Base-by-base conservation (phyloP, 768 basidiomycete genomes). In the Exidia glandulosa region DNA sequence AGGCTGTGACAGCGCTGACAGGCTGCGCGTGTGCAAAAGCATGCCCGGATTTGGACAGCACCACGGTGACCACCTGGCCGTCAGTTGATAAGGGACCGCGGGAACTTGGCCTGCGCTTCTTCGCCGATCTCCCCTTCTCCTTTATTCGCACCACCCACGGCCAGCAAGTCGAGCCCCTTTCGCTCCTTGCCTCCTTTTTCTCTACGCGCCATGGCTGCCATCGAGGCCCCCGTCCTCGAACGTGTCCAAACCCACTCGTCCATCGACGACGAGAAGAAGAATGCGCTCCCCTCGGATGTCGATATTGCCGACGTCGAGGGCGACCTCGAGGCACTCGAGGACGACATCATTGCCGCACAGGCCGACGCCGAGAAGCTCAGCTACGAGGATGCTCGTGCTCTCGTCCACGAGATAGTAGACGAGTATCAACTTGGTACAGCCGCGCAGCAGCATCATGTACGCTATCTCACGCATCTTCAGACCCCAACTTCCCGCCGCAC, bases 401-500 rank as follows among this genome's bases (percentile, higher is more conserved):
- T 32, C 50, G 50, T 32, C 25, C 25, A 29, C 23, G 27, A 54
- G 14, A 54, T 54, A 14, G 30, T 54, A 13, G 50, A 54, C 16
- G 50, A 54, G 25, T 54, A 45, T 23, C 41, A 45, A 23, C 41
- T 45, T 23, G 41, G 41, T 45, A 32, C 50, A n/a, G n/a, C n/a
- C n/a, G n/a, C n/a, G n/a, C n/a, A n/a, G n/a, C n/a, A n/a, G n/a
- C n/a, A n/a, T n/a, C n/a, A n/a, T n/a, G n/a, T n/a, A n/a, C n/a
- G n/a, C n/a, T n/a, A n/a, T n/a, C n/a, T n/a, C n/a, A n/a, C n/a
- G n/a, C n/a, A n/a, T 23, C 7, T 32, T 9, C 25, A 32, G 60
- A 61, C 56, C 60, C 60, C 56, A 57, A 57, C 41, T 61, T 61
- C 60, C 56, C 56, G 19, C 41, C 56, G n/a, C 33, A 37, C n/a